A percentile compares a stretch with the other conserved stretches of the same genome.
Evolutionary conservation across 257 asterid genomes (phyloP).

Genomic region (Striga asiatica): DNA sequence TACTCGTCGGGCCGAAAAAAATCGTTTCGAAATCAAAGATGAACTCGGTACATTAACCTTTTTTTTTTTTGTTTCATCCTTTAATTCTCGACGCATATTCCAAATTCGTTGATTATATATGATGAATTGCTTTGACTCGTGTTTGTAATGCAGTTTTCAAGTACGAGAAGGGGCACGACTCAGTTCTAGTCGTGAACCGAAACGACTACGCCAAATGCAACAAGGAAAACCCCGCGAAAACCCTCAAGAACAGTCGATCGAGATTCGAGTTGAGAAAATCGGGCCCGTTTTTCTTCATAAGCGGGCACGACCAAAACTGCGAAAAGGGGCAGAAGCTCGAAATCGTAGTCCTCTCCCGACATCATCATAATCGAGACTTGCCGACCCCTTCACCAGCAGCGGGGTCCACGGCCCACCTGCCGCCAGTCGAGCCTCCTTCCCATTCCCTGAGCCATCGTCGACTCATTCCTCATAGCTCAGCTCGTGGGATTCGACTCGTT

Average conservation of each 20-base stretch:
- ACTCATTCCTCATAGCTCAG: no score
- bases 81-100: no score
- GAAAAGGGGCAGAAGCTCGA: conserved; percentile 36
- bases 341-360: conserved; percentile 18
- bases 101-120: no score
- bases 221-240: conserved; percentile 23
- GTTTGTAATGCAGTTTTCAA: conserved; percentile 34
- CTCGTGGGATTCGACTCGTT: no score
- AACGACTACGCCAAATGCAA: conserved; percentile 38
- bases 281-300: conserved; percentile 39
- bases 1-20: no score
- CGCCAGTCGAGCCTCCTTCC: neutral
- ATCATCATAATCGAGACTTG: conserved; percentile 10
- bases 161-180: conserved; percentile 32
- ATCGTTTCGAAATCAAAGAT: no score
- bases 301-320: conserved; percentile 45
- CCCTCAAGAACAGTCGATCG: conserved; percentile 24
- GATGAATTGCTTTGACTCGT: no score
- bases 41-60: no score
- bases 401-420: neutral
- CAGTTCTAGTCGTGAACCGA: conserved; percentile 30
- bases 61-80: no score
- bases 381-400: conserved; percentile 11
- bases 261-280: conserved; percentile 22
- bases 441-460: neutral